Percentiles rank a stretch among this genome's conserved stretches.
Conservation (phyloP, 2,329 filamentous ascomycete species). For the Trichoderma pleuroti region DNA sequence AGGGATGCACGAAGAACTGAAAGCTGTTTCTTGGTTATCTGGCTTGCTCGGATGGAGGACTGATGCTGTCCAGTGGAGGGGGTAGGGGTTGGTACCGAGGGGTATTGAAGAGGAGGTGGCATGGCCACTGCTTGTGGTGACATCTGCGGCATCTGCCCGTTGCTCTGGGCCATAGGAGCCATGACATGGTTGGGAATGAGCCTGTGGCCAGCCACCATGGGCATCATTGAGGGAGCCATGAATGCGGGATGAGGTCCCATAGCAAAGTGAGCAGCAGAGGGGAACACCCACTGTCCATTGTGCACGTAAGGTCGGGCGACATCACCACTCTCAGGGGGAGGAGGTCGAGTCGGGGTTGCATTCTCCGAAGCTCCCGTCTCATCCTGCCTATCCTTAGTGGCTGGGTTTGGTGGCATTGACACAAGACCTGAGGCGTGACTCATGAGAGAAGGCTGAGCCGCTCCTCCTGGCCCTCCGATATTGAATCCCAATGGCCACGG, state of each 20-base stretch:
- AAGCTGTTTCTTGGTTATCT: slow-evolving; percentile 59
- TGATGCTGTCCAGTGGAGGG: slow-evolving; percentile 39
- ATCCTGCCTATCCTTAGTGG: slow-evolving; percentile 29
- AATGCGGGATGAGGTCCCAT: slow-evolving; percentile 31
- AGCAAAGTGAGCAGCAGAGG: slow-evolving; percentile 27
- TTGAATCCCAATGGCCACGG: slow-evolving; percentile 41
- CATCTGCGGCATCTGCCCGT: slow-evolving; percentile 21
- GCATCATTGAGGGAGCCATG: slow-evolving; percentile 27
- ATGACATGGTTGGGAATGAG: slow-evolving; percentile 26
- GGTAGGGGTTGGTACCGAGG: background rate
- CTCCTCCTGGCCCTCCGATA: slow-evolving; percentile 29
- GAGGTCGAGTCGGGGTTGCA: slow-evolving; percentile 32
- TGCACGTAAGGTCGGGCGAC: slow-evolving; percentile 42
- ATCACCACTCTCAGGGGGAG: slow-evolving; percentile 46
- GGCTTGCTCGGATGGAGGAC: slow-evolving; percentile 58
- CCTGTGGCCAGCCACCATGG: slow-evolving; percentile 22
- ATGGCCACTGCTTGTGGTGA: background rate
- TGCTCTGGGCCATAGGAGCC: slow-evolving; percentile 22
- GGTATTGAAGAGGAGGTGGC: background rate
- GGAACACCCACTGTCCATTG: slow-evolving; percentile 45
- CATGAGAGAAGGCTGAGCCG: slow-evolving; percentile 27
- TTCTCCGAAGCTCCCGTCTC: slow-evolving; percentile 34
- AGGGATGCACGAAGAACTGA: slow-evolving; percentile 50
- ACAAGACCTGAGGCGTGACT: slow-evolving; percentile 24
- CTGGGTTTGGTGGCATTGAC: slow-evolving; percentile 23